These are phyloP conservation scores for Lactifluus subvellereus DNA, from an alignment of 768 basidiomycete species.

Conservation along the genomic window DNA sequence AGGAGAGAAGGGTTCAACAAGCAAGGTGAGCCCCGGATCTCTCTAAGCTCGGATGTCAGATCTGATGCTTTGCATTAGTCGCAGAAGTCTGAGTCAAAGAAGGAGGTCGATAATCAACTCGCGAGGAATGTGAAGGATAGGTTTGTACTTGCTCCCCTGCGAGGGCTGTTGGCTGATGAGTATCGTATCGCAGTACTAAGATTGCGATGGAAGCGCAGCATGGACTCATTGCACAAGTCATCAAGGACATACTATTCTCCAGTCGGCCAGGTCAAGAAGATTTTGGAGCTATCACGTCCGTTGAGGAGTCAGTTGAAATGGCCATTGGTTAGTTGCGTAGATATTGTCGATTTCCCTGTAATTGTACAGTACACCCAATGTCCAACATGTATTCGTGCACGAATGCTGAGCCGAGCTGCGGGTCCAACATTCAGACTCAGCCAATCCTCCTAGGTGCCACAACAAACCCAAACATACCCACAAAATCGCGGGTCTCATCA, in stretches of 20 bases:
- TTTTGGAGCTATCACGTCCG: conserved; percentile 6
- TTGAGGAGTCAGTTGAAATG: conserved; percentile 17
- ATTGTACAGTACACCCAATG: neutral
- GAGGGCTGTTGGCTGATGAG: neutral
- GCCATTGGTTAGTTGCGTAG: conserved; percentile 14
- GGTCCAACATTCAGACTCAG: neutral
- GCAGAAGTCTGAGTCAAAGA: conserved; percentile 65
- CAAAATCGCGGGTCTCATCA: conserved; percentile 22
- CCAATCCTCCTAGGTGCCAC: conserved; percentile 3
- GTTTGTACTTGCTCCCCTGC: conserved; percentile 27
- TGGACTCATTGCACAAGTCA: conserved; percentile 85
- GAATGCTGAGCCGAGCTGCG: neutral
- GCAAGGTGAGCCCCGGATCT: conserved; percentile 38
- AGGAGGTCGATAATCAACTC: conserved; percentile 74
- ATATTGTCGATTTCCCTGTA: conserved; percentile 1
- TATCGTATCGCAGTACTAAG: conserved; percentile 52
- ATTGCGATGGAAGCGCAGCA: conserved; percentile 91
- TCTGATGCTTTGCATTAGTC: conserved; percentile 1
- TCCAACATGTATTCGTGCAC: conserved; percentile 3
- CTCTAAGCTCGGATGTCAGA: neutral
- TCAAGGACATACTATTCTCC: conserved; percentile 91
- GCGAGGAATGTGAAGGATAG: conserved; percentile 89
- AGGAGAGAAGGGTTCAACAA: conserved; percentile 38
- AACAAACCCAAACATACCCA: conserved; percentile 19
- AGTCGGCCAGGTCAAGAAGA: conserved; percentile 33